phyloP scores from a whole-genome alignment of 257 asterid species.

The Lavandula angustifolia region DNA sequence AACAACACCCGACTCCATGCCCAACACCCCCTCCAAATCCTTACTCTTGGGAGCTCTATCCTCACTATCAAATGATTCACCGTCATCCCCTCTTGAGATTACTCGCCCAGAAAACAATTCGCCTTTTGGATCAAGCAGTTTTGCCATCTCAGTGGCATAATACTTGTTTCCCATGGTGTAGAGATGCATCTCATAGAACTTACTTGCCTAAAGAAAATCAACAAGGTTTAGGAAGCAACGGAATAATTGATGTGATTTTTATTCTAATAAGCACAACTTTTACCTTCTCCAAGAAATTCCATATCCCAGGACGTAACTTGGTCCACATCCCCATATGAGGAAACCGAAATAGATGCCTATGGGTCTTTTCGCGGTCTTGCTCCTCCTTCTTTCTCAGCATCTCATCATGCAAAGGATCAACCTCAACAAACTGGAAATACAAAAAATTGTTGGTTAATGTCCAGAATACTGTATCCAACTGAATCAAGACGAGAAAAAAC shows the following conservation, averaged over 20 bases:
- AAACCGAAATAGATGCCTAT: slow-evolving; percentile 82
- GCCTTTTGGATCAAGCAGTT: slow-evolving; percentile 96
- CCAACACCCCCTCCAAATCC: slow-evolving; percentile 96
- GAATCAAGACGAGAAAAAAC: slow-evolving; percentile 2
- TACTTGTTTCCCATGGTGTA: slow-evolving; percentile 98
- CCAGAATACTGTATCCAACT: neutral
- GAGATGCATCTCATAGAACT: slow-evolving; percentile 83
- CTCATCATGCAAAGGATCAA: slow-evolving; percentile 80
- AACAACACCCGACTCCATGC: slow-evolving; percentile 90
- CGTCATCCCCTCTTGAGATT: slow-evolving; percentile 89
- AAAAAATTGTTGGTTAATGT: slow-evolving; percentile 22
- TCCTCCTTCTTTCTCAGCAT: slow-evolving; percentile 92
- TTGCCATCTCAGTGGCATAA: slow-evolving; percentile 99
- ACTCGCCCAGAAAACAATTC: slow-evolving; percentile 95
- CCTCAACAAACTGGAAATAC: slow-evolving; percentile 78
- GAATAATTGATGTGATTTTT: slow-evolving; percentile 9
- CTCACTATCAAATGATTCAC: slow-evolving; percentile 77
- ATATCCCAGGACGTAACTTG: slow-evolving; percentile 94
- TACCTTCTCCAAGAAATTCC: slow-evolving; percentile 98
- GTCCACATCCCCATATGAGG: slow-evolving; percentile 99
- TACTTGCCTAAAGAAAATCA: slow-evolving; percentile 65
- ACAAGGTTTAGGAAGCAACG: slow-evolving; percentile 21
- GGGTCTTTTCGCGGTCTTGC: slow-evolving; percentile 83
- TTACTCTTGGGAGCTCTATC: slow-evolving; percentile 84
- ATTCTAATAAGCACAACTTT: slow-evolving; percentile 20